A percentile compares a stretch with the other conserved stretches of the same genome.
Evolutionary conservation across 225 moss, liverwort and hornwort genomes (phyloP).

Genomic region (Bryoerythrophyllum caledonicum): DNA sequence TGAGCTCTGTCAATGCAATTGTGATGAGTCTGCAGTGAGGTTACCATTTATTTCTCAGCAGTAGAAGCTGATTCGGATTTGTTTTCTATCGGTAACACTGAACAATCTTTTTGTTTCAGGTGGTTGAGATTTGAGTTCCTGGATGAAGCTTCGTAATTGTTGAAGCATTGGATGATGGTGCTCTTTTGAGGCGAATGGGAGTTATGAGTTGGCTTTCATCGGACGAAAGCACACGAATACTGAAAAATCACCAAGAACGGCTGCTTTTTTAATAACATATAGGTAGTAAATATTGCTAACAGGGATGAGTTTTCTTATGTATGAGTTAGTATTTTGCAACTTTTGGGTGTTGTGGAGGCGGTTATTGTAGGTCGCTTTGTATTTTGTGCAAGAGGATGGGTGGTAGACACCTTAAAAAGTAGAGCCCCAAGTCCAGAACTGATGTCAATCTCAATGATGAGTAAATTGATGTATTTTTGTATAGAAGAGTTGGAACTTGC

Average conservation of each 20-base stretch:
- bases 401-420: slow-evolving; percentile 2
- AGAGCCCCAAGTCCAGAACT: slow-evolving; percentile 4
- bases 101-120: slow-evolving; percentile 24
- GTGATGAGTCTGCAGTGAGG: too few relatives aligned
- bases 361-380: slow-evolving; percentile 26
- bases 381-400: slow-evolving; percentile 23
- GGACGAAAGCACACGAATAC: slow-evolving; percentile 14
- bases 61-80: neutral
- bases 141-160: neutral
- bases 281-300: slow-evolving; percentile 25
- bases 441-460: slow-evolving; percentile 18
- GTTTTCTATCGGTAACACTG: neutral
- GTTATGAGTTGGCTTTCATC: slow-evolving; percentile 5
- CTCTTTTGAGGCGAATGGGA: neutral
- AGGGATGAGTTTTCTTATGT: slow-evolving; percentile 26
- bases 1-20: neutral
- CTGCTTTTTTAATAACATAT: slow-evolving; percentile 2
- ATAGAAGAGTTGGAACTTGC: slow-evolving; percentile 12
- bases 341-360: slow-evolving; percentile 35
- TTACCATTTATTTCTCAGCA: too few relatives aligned
- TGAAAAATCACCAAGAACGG: slow-evolving; percentile 3
- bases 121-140: slow-evolving; percentile 27
- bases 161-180: slow-evolving; percentile 23
- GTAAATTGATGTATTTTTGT: slow-evolving; percentile 37
- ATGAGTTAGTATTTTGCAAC: slow-evolving; percentile 24